Base-by-base conservation (phyloP, 495 filamentous ascomycete species). In the Xylona heveae region DNA sequence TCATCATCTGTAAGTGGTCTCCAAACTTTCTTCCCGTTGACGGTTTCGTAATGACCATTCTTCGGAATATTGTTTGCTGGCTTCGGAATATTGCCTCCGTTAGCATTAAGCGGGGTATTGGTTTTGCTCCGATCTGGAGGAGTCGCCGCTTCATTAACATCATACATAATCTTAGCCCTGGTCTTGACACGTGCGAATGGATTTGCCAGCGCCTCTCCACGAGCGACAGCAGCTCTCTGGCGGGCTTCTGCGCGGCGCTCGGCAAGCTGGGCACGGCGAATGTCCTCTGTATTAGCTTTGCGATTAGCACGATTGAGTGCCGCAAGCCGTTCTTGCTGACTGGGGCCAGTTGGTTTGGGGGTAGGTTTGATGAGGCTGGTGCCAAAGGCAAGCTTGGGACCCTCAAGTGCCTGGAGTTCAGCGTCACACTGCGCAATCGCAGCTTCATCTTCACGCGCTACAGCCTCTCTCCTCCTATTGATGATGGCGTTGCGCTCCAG, bases 321-420 rank as follows among this genome's bases (percentile, higher is more conserved):
- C 6, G 42, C 45, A 10, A 55, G 35, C 6, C 44, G 45, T 17
- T 48, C 41, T 24, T 44, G 43, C 10, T 36, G 21, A 13, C 19
- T 24, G 14, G 26, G 26, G 9, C 27, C 35, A 12, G 25, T 35
- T 9, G 33, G 33, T 18, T 22, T 31, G 20, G 1, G 6, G 4
- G 35, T 26, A 31, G 8, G 16, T 1, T 19, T 15, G 9, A 8
- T 15, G 4, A 76, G 51, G 19, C 54, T 66, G 17, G 67, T 78
- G 38, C 61, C 69, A 43, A 72, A 78, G 13, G 72, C 76, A 19
- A 81, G 59, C 19, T 72, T 72, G 3, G 74, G 72, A 10, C 64
- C 60, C 23, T 75, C 64, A 19, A 88, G 52, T 6, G 59, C 64
- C 29, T 73, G 65, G 19, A 91, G 58, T 40, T 79, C 66, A 19